These are phyloP conservation scores for Jaltomata sinuosa DNA, from an alignment of 257 asterid genomes.

Conservation along the genomic window DNA sequence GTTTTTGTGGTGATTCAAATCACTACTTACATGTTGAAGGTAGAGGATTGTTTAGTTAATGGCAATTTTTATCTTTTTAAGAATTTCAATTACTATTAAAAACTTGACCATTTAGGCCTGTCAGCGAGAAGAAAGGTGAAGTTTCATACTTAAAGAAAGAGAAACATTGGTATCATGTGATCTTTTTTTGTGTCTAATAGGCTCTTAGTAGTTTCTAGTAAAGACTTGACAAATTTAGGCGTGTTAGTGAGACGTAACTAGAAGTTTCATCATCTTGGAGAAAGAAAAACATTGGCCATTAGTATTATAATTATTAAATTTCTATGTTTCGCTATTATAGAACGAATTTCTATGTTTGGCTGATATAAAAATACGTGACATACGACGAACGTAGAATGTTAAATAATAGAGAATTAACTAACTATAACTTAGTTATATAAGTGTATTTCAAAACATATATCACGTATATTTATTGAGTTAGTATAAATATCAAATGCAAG, in stretches of 20 bases:
- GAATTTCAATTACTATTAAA: too few relatives aligned
- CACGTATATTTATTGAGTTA: neutral
- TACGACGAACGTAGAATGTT: neutral
- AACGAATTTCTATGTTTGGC: neutral
- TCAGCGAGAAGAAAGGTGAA: too few relatives aligned
- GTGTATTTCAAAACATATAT: neutral
- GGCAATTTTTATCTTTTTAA: too few relatives aligned
- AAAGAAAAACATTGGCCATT: neutral
- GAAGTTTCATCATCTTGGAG: neutral
- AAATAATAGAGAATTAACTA: neutral
- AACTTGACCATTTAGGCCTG: too few relatives aligned
- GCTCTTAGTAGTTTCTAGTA: too few relatives aligned
- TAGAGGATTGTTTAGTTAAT: too few relatives aligned
- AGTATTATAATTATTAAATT: too few relatives aligned
- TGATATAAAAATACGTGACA: neutral
- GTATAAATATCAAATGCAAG: neutral
- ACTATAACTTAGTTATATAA: neutral
- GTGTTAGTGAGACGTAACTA: neutral
- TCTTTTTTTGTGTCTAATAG: neutral
- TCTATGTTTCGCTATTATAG: too few relatives aligned
- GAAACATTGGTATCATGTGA: neutral
- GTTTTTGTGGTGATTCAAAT: too few relatives aligned
- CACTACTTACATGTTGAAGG: too few relatives aligned
- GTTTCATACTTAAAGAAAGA: neutral
- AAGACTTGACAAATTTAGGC: neutral